Evolutionary conservation across 495 filamentous ascomycete genomes (phyloP).

Genomic region (Clavariopsis aquatica): DNA sequence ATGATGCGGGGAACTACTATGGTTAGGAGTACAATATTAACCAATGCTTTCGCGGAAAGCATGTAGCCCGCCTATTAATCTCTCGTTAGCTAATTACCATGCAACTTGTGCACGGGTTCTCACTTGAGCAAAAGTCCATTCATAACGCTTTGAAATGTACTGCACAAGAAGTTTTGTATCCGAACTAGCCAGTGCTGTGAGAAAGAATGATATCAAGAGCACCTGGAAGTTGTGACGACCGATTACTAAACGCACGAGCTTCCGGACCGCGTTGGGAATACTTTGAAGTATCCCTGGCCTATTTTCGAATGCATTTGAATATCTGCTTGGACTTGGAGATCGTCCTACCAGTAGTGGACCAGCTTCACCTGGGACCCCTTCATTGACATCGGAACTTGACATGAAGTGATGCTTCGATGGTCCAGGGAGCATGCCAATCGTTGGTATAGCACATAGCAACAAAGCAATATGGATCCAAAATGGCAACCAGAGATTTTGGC

Average conservation of each 20-base stretch:
- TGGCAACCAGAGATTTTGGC: slow-evolving; percentile 33
- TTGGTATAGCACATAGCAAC: slow-evolving; percentile 26
- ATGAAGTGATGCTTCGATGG: not conserved
- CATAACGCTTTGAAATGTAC: slow-evolving; percentile 39
- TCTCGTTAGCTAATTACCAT: not conserved
- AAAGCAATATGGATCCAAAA: slow-evolving; percentile 33
- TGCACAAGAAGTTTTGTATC: slow-evolving; percentile 37
- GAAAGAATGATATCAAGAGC: slow-evolving; percentile 32
- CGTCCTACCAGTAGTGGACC: slow-evolving; percentile 21
- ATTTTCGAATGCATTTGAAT: slow-evolving; percentile 28
- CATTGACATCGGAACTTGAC: not conserved
- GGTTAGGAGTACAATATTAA: slow-evolving; percentile 32
- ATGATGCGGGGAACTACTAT: slow-evolving; percentile 33
- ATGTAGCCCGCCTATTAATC: slow-evolving; percentile 31
- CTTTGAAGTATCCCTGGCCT: not conserved
- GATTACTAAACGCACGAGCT: slow-evolving; percentile 10
- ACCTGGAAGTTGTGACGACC: slow-evolving; percentile 36
- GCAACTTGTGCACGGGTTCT: too few species aligned
- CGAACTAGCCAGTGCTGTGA: slow-evolving; percentile 35
- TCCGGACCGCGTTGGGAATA: slow-evolving; percentile 15
- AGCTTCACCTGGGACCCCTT: slow-evolving; percentile 2
- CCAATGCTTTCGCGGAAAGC: slow-evolving; percentile 34
- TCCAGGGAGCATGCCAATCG: slow-evolving; percentile 21
- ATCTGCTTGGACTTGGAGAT: slow-evolving; percentile 14
- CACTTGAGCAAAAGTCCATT: slow-evolving; percentile 37